phyloP scores from a whole-genome alignment of 768 basidiomycete species.

The Tricholoma bakamatsutake region DNA sequence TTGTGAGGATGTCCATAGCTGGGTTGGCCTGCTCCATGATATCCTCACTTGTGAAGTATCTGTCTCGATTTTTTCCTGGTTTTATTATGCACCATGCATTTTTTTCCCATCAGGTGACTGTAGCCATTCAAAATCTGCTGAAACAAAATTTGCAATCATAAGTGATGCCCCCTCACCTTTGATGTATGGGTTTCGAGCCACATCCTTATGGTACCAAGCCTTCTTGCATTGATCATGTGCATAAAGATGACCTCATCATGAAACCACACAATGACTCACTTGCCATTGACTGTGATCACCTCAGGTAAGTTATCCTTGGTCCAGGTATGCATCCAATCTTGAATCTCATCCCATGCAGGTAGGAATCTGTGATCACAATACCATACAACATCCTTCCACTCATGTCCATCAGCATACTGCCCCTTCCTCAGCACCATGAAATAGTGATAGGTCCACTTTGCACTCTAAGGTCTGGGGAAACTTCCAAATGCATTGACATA shows the following conservation, averaged over 20 bases:
- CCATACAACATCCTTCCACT: constrained; percentile 26
- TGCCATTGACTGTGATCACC: background rate
- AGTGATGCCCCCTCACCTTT: constrained; percentile 20
- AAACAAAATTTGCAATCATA: constrained; percentile 15
- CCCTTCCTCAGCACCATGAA: constrained; percentile 3
- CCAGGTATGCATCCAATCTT: constrained; percentile 1
- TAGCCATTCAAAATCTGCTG: background rate
- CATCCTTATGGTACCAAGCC: background rate
- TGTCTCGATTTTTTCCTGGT: background rate
- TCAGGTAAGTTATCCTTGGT: constrained; percentile 6
- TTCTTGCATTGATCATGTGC: background rate
- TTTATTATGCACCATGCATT: background rate
- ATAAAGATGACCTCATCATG: background rate
- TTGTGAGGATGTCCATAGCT: background rate
- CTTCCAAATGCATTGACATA: too few species aligned
- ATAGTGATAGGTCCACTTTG: too few species aligned
- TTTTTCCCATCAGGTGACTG: background rate
- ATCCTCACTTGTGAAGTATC: background rate
- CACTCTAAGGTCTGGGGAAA: too few species aligned
- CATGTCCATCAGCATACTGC: constrained; percentile 18
- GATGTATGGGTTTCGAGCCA: background rate
- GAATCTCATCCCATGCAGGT: constrained; percentile 9
- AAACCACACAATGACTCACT: background rate
- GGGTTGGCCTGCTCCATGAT: background rate
- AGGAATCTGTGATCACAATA: constrained; percentile 23